Conservation (phyloP, 2,329 filamentous ascomycete species). For the Phaeosphaeriaceae sp. region DNA sequence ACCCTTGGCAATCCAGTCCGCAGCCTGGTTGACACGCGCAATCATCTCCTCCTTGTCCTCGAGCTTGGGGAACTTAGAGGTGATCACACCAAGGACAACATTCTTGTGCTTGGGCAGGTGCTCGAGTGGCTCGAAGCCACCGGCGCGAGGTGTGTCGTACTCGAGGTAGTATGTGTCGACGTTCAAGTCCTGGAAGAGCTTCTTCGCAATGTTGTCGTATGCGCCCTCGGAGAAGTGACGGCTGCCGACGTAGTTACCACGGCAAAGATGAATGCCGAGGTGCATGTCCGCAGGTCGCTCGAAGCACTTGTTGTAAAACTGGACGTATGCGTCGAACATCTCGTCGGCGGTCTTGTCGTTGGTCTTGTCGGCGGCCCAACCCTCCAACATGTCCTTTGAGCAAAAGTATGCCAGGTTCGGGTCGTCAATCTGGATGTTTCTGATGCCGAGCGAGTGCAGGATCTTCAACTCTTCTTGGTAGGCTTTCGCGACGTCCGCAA, state of each 20-base stretch:
- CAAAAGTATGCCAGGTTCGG: conserved; percentile 56
- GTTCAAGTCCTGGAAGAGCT: conserved; percentile 50
- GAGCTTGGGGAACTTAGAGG: conserved; percentile 55
- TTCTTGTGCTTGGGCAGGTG: conserved; percentile 56
- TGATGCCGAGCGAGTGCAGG: conserved; percentile 53
- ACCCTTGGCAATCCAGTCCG: conserved; percentile 73
- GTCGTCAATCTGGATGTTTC: conserved; percentile 59
- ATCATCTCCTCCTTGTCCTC: conserved; percentile 57
- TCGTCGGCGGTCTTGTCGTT: conserved; percentile 74
- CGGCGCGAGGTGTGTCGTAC: conserved; percentile 57
- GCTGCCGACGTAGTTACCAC: conserved; percentile 57
- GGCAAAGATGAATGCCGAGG: conserved; percentile 77
- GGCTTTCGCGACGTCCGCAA: conserved; percentile 55
- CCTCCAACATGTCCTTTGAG: conserved; percentile 46
- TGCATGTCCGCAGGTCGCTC: conserved; percentile 72
- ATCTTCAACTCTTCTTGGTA: conserved; percentile 57
- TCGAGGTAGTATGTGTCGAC: conserved; percentile 52
- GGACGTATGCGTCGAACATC: conserved; percentile 77
- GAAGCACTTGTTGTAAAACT: conserved; percentile 77
- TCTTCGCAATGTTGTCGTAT: conserved; percentile 56
- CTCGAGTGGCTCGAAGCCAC: conserved; percentile 56
- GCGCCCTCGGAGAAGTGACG: conserved; percentile 57
- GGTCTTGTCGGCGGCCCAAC: conserved; percentile 64
- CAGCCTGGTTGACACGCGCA: conserved; percentile 56
- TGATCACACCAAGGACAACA: conserved; percentile 56